Evolutionary conservation across 73 alveolate genomes (phyloP), one percentile per base, ranked within the genome.

Genomic region (Uronychia setigera): DNA sequence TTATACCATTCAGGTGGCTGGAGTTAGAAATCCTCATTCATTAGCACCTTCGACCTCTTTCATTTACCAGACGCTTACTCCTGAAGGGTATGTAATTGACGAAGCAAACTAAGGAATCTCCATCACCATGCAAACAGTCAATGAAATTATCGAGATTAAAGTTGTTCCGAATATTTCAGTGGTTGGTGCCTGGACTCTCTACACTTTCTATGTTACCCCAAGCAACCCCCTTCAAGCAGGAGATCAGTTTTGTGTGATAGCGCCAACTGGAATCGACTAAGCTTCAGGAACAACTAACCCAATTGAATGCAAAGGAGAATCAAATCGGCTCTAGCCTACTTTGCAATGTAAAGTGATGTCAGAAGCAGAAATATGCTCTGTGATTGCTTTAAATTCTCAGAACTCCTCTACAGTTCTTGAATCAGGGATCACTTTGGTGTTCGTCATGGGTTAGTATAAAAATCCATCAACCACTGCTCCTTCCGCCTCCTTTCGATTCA

Each of bases 391-490:
- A 46, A 11, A 5, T 46, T n/a, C n/a, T n/a, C n/a, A n/a, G n/a
- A 46, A 46, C 19, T 46, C 67, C n/a, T 5, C 67, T 11, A 46
- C 67, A 46, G 19, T 11, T 11, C 5, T 46, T 46, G 67, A 46
- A 19, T 19, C 67, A 46, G 67, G 67, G n/a, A 46, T 46, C 67
- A 19, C 5, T 11, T 19, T 46, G 5, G 5, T 19, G n/a, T 11
- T 46, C 67, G n/a, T 11, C 5, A 46, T 46, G 19, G 67, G 67
- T 19, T 11, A 46, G 19, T 46, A 46, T 46, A 74, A 26, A 0
- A 82, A 82, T 74, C 89, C 89, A 32, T 27, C 82, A 1, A 74
- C 89, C 0, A 82, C 89, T 32, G 5, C 34, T 25, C 89, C 89
- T 74, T 74, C 80, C 1, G 77, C 32, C 32, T 29, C 83, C 1